Base-by-base conservation (phyloP, 1,284 basidiomycete species). In the Retiboletus fuscus region DNA sequence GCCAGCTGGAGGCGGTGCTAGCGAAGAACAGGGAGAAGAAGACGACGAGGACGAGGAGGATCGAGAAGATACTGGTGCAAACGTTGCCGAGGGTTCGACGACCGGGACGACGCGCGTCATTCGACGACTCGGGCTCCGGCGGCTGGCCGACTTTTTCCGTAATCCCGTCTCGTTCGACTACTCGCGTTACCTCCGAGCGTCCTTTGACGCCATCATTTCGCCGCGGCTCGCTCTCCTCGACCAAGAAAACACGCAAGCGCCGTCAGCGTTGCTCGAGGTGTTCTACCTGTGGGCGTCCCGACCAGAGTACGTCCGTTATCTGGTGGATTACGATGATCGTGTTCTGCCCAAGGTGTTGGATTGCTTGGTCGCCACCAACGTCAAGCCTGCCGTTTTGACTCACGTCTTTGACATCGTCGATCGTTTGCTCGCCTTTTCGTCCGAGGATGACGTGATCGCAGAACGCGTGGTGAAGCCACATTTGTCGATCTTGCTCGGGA, bases 321-420 rank as follows among this genome's bases (percentile, higher is more conserved):
- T 99, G 28, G 91, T 93, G 61, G 83, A 89, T n/a, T 93, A 92
- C 78, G 94, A 99, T 78, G 75, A 85, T 1, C 85, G 87, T 2
- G 87, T 94, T 3, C 83, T 99, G 22, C 92, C 92, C 10, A 92
- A 94, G 79, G 84, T 34, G 4, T 96, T 95, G 80, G 90, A 90
- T 66, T 96, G 95, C 78, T 85, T 99, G 44, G 85, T 93, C 3
- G 93, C 94, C 5, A 87, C 90, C 12, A 95, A 93, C 74, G 96
- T 98, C 81, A 98, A 99, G 83, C 92, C 96, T 1, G 84, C 90
- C 0, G 96, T 98, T 20, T 86, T 98, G 46, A 88, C 88, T 12
- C 89, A 90, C 66, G 88, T 99, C 13, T 94, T 98, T 75, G 97
- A 98, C 78, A 92, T 98, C 69, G 86, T 97, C 57, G 95, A 97